Base-by-base conservation (phyloP, 257 asterid genomes). In the Solanum virginianum region DNA sequence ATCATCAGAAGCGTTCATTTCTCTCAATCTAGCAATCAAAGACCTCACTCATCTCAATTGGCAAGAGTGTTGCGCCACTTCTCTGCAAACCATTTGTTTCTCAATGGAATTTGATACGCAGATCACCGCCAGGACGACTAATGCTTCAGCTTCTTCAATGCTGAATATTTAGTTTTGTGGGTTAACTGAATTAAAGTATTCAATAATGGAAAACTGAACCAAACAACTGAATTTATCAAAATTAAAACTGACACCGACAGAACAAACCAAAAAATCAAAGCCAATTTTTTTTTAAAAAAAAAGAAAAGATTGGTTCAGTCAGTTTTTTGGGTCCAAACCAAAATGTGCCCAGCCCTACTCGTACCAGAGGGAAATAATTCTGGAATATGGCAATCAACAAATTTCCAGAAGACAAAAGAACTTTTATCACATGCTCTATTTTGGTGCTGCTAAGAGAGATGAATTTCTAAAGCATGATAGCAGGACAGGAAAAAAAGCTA, bases 51-150 rank as follows among this genome's bases (percentile, higher is more conserved):
- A 20, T 72, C 92, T 93, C 83, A 83, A 91, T 65, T 92, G 97
- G 98, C 86, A 91, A 1, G 96, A 93, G 86, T 94, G 95, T 86
- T 90, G 93, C 85, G 86, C 89, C 86, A 90, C 94, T 86, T 93
- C 97, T 69, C 85, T 93, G 69, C 86, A 85, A 86, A 90, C 88
- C 70, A 77, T 26, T 77, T 51, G 82, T 77, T 77, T 77, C 86
- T 81, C 26, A 66, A 65, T 65, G 53, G n/a, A 65, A 26, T 39
- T 24, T 36, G 53, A 36, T 10, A 51, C 3, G n/a, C 63, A 51
- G 59, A 24, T 53, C 47, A 51, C 65, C 10, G 63, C 63, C 45
- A 18, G 79, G 79, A 39, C 15, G 24, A 68, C 22, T 10, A 69
- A 69, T 4, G 9, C 79, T 69, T 69, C 79, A 39, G 79, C 29